Percentiles rank a stretch among this genome's conserved stretches.
Conservation (phyloP, 2,329 filamentous ascomycete genomes). For the Colletotrichum godetiae region DNA sequence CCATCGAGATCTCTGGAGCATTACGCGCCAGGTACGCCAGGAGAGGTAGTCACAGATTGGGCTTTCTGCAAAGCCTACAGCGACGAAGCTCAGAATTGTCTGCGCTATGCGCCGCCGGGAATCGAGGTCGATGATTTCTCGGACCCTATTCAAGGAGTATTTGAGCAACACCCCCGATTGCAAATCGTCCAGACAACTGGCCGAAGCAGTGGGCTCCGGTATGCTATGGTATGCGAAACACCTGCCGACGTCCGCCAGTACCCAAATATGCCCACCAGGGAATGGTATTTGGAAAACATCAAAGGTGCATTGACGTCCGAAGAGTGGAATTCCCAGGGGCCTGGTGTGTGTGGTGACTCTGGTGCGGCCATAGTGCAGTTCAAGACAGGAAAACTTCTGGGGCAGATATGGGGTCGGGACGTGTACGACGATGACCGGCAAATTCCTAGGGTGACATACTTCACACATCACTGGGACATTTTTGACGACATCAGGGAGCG, state of each 20-base stretch:
- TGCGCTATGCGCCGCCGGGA: background rate
- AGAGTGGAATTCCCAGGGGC: conserved; percentile 7
- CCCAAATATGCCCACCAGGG: background rate
- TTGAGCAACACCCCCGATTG: background rate
- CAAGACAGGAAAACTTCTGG: background rate
- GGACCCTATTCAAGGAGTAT: background rate
- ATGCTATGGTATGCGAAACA: conserved; percentile 6
- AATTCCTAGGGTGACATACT: background rate
- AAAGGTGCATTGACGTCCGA: background rate
- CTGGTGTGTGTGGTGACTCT: conserved; percentile 1
- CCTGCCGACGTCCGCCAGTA: background rate
- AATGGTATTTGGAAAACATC: conserved; percentile 4
- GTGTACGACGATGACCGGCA: background rate
- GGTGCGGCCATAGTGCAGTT: background rate
- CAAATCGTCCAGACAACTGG: background rate
- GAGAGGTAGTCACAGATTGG: conserved; percentile 5
- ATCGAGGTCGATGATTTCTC: background rate
- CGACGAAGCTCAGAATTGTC: background rate
- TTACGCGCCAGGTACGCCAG: background rate
- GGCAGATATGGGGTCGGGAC: conserved; percentile 19
- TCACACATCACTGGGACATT: conserved; percentile 5
- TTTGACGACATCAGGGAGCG: background rate
- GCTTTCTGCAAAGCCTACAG: background rate
- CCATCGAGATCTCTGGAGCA: background rate
- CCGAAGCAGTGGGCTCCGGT: background rate